Conservation (phyloP, 2,329 filamentous ascomycete genomes). For the Pseudogymnoascus sp. region DNA sequence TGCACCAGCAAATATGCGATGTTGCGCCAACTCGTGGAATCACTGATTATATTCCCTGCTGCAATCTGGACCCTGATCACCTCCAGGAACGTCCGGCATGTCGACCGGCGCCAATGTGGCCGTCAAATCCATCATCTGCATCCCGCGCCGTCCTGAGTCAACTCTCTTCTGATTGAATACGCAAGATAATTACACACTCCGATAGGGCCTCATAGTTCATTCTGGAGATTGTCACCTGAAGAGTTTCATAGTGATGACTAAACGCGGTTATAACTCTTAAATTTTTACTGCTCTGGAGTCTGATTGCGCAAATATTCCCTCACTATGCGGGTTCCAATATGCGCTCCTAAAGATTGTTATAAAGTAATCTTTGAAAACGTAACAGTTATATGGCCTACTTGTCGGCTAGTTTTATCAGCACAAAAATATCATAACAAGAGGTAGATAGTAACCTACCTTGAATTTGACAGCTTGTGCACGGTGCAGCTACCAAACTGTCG, state of each 20-base stretch:
- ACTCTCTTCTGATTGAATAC: too few species aligned
- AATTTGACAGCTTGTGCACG: slow-evolving; percentile 73
- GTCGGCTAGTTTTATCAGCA: too few species aligned
- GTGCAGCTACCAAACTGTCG: slow-evolving; percentile 46
- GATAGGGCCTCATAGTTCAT: too few species aligned
- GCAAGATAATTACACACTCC: too few species aligned
- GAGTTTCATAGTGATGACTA: too few species aligned
- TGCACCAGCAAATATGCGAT: not conserved
- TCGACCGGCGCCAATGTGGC: not conserved
- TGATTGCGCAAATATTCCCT: too few species aligned
- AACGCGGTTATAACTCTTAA: too few species aligned
- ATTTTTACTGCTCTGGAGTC: too few species aligned
- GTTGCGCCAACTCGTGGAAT: not conserved
- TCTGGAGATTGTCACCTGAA: too few species aligned
- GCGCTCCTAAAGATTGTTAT: slow-evolving; percentile 56
- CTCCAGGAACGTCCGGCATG: not conserved
- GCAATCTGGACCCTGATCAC: not conserved
- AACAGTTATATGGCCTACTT: too few species aligned
- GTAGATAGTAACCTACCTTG: slow-evolving; percentile 35
- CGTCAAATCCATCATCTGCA: not conserved
- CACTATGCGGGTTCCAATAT: slow-evolving; percentile 62
- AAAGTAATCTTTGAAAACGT: too few species aligned
- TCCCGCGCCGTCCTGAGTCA: not conserved
- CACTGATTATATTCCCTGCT: not conserved
- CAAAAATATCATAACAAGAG: too few species aligned